These are phyloP conservation scores for Epithemia pelagica DNA, from an alignment of 108 stramenopile species.

Conservation along the genomic window DNA sequence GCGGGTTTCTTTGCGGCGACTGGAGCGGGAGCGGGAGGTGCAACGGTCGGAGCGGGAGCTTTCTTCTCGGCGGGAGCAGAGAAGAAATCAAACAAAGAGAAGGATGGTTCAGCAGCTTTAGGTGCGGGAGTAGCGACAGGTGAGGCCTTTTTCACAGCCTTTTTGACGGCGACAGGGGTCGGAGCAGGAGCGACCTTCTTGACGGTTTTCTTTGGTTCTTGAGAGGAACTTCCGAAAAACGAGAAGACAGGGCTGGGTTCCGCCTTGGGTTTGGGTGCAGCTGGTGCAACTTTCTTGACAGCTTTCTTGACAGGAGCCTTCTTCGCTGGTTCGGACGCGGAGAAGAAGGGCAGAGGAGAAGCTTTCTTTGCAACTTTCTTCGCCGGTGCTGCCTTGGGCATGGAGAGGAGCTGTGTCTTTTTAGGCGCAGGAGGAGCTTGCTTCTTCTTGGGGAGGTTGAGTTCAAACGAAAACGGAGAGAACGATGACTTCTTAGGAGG, in stretches of 20 bases:
- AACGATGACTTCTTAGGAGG: slow-evolving; percentile 14
- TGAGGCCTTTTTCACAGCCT: not conserved
- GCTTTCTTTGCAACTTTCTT: slow-evolving; percentile 9
- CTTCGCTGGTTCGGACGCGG: too few species aligned
- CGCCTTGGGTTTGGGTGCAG: too few species aligned
- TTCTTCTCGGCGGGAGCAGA: not conserved
- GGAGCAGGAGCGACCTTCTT: slow-evolving; percentile 16
- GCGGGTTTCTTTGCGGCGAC: slow-evolving; percentile 15
- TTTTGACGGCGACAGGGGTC: slow-evolving; percentile 1
- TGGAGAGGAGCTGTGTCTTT: too few species aligned
- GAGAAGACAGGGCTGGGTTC: too few species aligned
- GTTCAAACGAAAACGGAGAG: slow-evolving; percentile 9
- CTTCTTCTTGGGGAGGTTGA: slow-evolving; percentile 17
- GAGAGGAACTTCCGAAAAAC: too few species aligned
- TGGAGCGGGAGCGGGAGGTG: slow-evolving; percentile 26
- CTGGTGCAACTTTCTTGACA: too few species aligned
- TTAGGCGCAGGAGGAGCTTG: slow-evolving; percentile 9
- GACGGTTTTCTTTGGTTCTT: slow-evolving; percentile 4
- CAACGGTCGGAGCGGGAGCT: slow-evolving; percentile 13
- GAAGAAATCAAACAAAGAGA: slow-evolving; percentile 11
- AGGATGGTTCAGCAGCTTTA: slow-evolving; percentile 14
- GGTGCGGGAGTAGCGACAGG: slow-evolving; percentile 10
- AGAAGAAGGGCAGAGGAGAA: slow-evolving; percentile 6
- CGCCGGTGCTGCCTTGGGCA: slow-evolving; percentile 14
- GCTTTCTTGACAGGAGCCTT: too few species aligned